Percentiles rank a stretch among this genome's conserved stretches.
Conservation (phyloP, 139 green algal genomes). For the Astrephomene gubernaculifera region DNA sequence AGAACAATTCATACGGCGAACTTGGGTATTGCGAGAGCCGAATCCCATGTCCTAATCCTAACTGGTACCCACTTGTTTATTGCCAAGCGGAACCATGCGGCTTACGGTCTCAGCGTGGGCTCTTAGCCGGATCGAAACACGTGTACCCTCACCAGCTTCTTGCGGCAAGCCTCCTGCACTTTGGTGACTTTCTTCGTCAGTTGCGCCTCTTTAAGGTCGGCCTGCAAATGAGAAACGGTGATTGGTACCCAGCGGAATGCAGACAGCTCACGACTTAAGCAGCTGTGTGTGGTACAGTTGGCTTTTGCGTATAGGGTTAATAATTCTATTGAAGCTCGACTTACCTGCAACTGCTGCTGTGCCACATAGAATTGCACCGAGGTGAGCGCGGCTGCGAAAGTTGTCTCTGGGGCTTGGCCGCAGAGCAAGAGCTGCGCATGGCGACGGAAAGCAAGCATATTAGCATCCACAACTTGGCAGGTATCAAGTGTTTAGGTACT, state of each 20-base stretch:
- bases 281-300: too few species aligned
- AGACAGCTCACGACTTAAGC: neutral
- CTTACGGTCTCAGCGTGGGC: too few species aligned
- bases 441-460: neutral
- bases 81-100: too few species aligned
- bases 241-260: neutral
- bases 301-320: neutral
- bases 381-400: conserved; percentile 58
- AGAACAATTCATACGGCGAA: too few species aligned
- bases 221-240: conserved; percentile 5
- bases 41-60: too few species aligned
- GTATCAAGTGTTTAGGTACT: neutral
- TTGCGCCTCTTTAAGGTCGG: conserved; percentile 51
- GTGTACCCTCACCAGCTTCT: conserved; percentile 73
- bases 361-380: conserved; percentile 72
- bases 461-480: neutral
- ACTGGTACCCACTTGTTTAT: too few species aligned
- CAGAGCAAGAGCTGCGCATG: conserved; percentile 60
- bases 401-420: conserved; percentile 69
- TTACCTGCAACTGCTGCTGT: conserved; percentile 59
- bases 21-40: too few species aligned
- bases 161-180: conserved; percentile 72
- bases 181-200: conserved; percentile 68
- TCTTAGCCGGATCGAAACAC: too few species aligned
- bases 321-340: neutral